Conservation (phyloP, 352 stramenopile species). For the Phytophthora quininea region DNA sequence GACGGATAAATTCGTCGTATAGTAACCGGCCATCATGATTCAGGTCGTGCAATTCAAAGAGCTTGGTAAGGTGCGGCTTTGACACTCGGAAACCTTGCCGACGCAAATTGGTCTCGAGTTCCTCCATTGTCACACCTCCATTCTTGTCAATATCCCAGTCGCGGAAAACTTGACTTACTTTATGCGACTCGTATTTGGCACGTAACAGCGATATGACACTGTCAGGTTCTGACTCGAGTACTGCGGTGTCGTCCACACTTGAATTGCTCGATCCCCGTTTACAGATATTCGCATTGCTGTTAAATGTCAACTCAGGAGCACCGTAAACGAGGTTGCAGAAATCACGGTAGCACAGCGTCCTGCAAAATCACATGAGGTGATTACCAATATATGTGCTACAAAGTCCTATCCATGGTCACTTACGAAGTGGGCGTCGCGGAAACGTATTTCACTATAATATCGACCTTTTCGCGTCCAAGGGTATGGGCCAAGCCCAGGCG, state of each 20-base stretch:
- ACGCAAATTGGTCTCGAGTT: conserved; percentile 54
- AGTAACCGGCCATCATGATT: conserved; percentile 47
- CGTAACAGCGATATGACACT: conserved; percentile 51
- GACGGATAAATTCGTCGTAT: conserved; percentile 55
- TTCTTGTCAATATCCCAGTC: conserved; percentile 69
- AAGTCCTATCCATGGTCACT: conserved; percentile 1
- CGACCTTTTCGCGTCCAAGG: conserved; percentile 44
- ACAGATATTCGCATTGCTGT: background rate
- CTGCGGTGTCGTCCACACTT: conserved; percentile 12
- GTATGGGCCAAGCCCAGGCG: conserved; percentile 41
- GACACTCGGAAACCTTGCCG: conserved; percentile 46
- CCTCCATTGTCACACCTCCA: conserved; percentile 46
- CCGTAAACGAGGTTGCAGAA: conserved; percentile 50
- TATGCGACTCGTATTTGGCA: conserved; percentile 51
- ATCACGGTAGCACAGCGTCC: conserved; percentile 53
- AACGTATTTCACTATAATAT: conserved; percentile 47
- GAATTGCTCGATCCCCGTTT: background rate
- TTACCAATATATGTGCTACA: no score
- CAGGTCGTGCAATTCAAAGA: conserved; percentile 47
- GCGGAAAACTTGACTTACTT: conserved; percentile 54
- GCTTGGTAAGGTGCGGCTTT: conserved; percentile 39
- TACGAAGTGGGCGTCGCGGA: conserved; percentile 32
- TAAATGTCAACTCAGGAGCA: conserved; percentile 2
- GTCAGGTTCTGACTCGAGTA: conserved; percentile 35
- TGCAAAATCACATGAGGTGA: conserved; percentile 8